phyloP scores from a whole-genome alignment of 2,329 filamentous ascomycete species.

The Epichloe bromicola region DNA sequence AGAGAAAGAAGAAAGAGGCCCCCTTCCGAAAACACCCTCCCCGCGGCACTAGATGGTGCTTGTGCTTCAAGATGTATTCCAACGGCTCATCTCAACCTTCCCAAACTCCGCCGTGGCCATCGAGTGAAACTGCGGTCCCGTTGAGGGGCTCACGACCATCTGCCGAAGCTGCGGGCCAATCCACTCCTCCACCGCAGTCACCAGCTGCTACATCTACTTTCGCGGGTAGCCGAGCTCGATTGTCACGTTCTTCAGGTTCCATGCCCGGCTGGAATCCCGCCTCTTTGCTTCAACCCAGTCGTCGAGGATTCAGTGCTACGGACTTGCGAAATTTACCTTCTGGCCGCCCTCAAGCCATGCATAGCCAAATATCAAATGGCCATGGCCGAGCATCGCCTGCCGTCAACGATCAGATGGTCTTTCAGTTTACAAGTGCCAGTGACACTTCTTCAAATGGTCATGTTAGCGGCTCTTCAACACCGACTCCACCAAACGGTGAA shows the following conservation, averaged over 20 bases:
- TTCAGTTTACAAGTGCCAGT: constrained; percentile 29
- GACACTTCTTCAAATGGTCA: constrained; percentile 21
- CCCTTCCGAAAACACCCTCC: neutral
- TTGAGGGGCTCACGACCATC: constrained; percentile 4
- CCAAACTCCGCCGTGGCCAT: constrained; percentile 3
- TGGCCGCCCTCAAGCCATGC: constrained; percentile 9
- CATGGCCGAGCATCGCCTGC: constrained; percentile 9
- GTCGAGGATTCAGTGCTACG: constrained; percentile 16
- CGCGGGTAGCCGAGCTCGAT: constrained; percentile 14
- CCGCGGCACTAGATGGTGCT: neutral
- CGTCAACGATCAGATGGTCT: constrained; percentile 20
- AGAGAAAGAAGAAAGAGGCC: neutral
- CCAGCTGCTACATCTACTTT: neutral
- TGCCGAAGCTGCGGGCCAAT: neutral
- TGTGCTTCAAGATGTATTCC: constrained; percentile 5
- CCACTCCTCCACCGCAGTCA: neutral
- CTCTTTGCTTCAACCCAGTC: constrained; percentile 26
- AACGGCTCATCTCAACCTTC: constrained; percentile 7
- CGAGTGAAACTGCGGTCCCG: constrained; percentile 5
- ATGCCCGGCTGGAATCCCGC: constrained; percentile 28
- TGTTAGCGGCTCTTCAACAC: constrained; percentile 21
- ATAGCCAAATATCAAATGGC: neutral
- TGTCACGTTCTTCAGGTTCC: constrained; percentile 14
- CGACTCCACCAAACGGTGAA: constrained; percentile 16
- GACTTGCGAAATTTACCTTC: constrained; percentile 15